Evolutionary conservation across 352 stramenopile species (phyloP).

Genomic region (Blastocystis sp.): DNA sequence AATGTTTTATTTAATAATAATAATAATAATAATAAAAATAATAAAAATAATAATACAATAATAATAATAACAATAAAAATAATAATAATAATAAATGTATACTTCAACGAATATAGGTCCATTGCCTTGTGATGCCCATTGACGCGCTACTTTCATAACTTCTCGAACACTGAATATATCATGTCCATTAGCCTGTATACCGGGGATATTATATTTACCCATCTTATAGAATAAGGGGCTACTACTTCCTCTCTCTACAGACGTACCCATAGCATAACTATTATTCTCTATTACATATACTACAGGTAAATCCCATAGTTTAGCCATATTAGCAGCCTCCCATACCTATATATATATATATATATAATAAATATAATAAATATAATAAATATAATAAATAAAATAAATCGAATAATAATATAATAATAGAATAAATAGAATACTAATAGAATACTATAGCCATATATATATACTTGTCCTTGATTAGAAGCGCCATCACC

Average conservation of each 20-base stretch:
- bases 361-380: no score
- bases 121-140: constrained; percentile 78
- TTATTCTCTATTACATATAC: constrained; percentile 99
- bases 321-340: constrained; percentile 85
- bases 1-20: no score
- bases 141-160: constrained; percentile 82
- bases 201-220: constrained; percentile 94
- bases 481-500: constrained; percentile 97
- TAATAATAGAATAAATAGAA: no score
- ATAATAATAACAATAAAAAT: no score
- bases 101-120: constrained; percentile 92
- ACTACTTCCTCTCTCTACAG: constrained; percentile 74
- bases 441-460: constrained; percentile 48
- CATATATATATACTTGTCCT: constrained; percentile 92
- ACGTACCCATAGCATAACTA: constrained; percentile 99
- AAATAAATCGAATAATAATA: no score
- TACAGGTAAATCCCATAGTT: constrained; percentile 87
- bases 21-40: no score
- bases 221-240: constrained; percentile 99
- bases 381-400: no score
- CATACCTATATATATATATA: constrained; percentile 45
- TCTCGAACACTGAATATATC: constrained; percentile 86
- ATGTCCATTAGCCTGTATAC: constrained; percentile 94
- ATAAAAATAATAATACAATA: no score
- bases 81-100: neutral